These are phyloP conservation scores for Chaetomiaceae sp. DNA, from an alignment of 2,329 filamentous ascomycete genomes.

Conservation along the genomic window DNA sequence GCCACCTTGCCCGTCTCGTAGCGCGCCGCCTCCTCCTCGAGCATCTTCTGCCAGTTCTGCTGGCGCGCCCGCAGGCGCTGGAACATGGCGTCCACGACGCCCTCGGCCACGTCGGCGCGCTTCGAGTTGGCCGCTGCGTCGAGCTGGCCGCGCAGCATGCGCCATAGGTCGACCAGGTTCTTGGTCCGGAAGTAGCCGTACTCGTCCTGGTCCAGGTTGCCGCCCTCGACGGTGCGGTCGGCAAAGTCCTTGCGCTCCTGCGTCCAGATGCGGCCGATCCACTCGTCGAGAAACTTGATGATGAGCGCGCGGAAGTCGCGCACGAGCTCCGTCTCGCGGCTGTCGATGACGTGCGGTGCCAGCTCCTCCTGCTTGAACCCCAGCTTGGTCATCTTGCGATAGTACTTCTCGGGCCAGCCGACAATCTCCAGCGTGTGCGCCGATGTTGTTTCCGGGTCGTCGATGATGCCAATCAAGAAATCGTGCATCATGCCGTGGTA, in stretches of 20 bases:
- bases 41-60: slow-evolving; percentile 76
- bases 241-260: slow-evolving; percentile 78
- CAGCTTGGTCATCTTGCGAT: slow-evolving; percentile 89
- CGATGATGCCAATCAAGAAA: slow-evolving; percentile 74
- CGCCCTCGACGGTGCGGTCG: slow-evolving; percentile 65
- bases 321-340: slow-evolving; percentile 82
- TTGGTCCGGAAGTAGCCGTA: slow-evolving; percentile 89
- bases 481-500: slow-evolving; percentile 97
- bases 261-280: slow-evolving; percentile 88
- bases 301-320: slow-evolving; percentile 93
- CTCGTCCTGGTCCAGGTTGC: slow-evolving; percentile 76
- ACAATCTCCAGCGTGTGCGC: slow-evolving; percentile 87
- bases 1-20: slow-evolving; percentile 55
- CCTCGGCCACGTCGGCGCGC: slow-evolving; percentile 85
- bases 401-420: slow-evolving; percentile 93
- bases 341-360: slow-evolving; percentile 79
- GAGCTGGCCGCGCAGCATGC: slow-evolving; percentile 92
- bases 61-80: slow-evolving; percentile 76
- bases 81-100: slow-evolving; percentile 95
- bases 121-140: slow-evolving; percentile 78
- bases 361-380: slow-evolving; percentile 74
- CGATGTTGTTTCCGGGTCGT: slow-evolving; percentile 77
- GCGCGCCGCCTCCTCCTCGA: slow-evolving; percentile 75
- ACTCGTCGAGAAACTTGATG: slow-evolving; percentile 91
- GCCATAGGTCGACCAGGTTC: slow-evolving; percentile 91